Evolutionary conservation across 2,329 filamentous ascomycete genomes (phyloP).

Genomic region (Eutypella sp.): DNA sequence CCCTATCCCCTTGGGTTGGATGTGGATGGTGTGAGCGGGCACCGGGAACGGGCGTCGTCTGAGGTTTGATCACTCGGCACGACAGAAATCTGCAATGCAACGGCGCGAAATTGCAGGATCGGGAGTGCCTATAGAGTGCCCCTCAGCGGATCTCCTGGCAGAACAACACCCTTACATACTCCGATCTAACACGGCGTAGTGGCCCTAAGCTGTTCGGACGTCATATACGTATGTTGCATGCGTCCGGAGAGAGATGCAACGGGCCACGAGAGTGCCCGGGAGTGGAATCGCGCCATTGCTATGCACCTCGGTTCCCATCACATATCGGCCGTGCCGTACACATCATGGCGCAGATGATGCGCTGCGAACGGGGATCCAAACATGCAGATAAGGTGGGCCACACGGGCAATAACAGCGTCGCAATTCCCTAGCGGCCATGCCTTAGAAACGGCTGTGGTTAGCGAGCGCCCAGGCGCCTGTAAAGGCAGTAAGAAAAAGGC

Average conservation of each 20-base stretch:
- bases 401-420: not conserved
- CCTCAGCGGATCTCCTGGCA: not conserved
- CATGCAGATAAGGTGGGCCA: not conserved
- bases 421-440: not conserved
- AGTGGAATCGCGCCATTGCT: not conserved
- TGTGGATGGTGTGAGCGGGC: no score
- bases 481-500: not conserved
- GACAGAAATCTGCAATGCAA: not conserved
- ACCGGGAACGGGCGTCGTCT: not conserved
- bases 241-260: not conserved
- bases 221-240: not conserved
- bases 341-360: not conserved
- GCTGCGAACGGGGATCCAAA: not conserved
- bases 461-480: no score
- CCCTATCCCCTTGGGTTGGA: not conserved
- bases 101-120: not conserved
- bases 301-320: not conserved
- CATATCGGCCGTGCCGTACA: no score
- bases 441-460: no score
- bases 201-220: not conserved
- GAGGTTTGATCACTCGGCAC: not conserved
- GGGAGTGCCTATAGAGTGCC: not conserved
- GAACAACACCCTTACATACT: not conserved
- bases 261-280: not conserved
- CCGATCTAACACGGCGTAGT: no score